These are phyloP conservation scores for Lipomyces kockii DNA, from an alignment of 805 yeast species.

Conservation along the genomic window DNA sequence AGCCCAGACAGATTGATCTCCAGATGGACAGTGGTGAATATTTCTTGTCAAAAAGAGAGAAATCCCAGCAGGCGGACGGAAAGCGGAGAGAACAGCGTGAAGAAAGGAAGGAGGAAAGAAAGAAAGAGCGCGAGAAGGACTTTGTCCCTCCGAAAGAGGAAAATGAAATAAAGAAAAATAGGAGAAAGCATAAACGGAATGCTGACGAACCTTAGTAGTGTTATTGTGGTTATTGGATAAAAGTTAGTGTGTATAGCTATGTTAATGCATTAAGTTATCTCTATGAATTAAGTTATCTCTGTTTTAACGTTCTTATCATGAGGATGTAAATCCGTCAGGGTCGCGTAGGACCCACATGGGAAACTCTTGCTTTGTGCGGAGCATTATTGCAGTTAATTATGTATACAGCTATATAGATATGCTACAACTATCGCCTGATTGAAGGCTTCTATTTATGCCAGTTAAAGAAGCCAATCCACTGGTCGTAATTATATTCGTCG, in stretches of 20 bases:
- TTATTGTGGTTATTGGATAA: not conserved
- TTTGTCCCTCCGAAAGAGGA: conserved; percentile 86
- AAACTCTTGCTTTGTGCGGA: no score
- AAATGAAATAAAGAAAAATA: conserved; percentile 47
- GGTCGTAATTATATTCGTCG: no score
- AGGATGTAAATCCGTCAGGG: not conserved
- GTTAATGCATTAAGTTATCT: not conserved
- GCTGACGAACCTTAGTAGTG: not conserved
- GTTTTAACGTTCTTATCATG: no score
- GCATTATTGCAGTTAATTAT: no score
- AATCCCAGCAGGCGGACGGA: conserved; percentile 68
- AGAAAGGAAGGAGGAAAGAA: conserved; percentile 66
- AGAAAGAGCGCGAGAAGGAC: conserved; percentile 73
- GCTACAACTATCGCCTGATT: no score
- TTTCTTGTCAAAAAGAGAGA: conserved; percentile 86
- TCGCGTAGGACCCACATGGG: not conserved
- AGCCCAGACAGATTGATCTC: conserved; percentile 94
- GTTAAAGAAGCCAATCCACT: no score
- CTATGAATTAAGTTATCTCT: not conserved
- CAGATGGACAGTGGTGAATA: conserved; percentile 98
- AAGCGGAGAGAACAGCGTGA: conserved; percentile 81
- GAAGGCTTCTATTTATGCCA: no score
- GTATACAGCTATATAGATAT: no score
- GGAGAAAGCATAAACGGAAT: conserved; percentile 3
- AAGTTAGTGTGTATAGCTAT: not conserved